Percentiles rank a stretch among this genome's conserved stretches.
These are phyloP conservation scores for Podospora conica DNA, from an alignment of 495 filamentous ascomycete genomes.

Conservation along the genomic window DNA sequence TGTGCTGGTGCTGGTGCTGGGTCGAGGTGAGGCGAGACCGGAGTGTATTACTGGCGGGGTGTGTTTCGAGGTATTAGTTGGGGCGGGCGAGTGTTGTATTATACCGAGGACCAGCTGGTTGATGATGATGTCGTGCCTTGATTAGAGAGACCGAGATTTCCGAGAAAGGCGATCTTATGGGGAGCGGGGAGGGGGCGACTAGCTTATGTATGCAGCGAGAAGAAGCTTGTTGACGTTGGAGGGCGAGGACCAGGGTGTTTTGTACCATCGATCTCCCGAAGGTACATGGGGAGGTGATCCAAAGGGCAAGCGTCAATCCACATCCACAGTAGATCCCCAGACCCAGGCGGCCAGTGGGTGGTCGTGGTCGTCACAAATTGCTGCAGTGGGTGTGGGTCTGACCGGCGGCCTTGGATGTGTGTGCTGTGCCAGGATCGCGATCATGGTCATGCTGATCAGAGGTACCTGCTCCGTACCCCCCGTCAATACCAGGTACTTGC, in stretches of 20 bases:
- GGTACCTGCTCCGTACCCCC: slow-evolving; percentile 28
- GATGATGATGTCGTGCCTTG: slow-evolving; percentile 21
- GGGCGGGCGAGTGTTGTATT: slow-evolving; percentile 10
- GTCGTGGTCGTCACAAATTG: slow-evolving; percentile 47
- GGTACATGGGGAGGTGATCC: slow-evolving; percentile 28
- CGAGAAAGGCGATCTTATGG: slow-evolving; percentile 11
- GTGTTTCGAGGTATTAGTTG: not conserved
- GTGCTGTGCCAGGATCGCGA: slow-evolving; percentile 44
- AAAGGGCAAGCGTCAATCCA: slow-evolving; percentile 45
- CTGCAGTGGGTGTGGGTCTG: slow-evolving; percentile 36
- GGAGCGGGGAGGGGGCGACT: slow-evolving; percentile 33
- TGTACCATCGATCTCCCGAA: slow-evolving; percentile 47
- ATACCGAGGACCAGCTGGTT: slow-evolving; percentile 28
- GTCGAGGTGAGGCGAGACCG: not conserved
- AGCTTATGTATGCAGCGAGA: slow-evolving; percentile 40
- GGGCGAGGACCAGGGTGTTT: slow-evolving; percentile 34
- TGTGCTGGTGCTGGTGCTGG: not conserved
- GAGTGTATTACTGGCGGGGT: not conserved
- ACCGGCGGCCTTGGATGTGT: slow-evolving; percentile 25
- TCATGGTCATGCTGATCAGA: slow-evolving; percentile 41
- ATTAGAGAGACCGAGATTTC: slow-evolving; percentile 22
- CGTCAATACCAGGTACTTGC: slow-evolving; percentile 24
- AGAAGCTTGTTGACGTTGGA: slow-evolving; percentile 36
- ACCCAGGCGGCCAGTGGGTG: slow-evolving; percentile 31
- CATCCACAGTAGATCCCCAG: slow-evolving; percentile 45